Evolutionary conservation across 148 eudicot species (phyloP), one percentile per base, ranked within the genome.

Genomic region (Amaranthus hypochondriacus): DNA sequence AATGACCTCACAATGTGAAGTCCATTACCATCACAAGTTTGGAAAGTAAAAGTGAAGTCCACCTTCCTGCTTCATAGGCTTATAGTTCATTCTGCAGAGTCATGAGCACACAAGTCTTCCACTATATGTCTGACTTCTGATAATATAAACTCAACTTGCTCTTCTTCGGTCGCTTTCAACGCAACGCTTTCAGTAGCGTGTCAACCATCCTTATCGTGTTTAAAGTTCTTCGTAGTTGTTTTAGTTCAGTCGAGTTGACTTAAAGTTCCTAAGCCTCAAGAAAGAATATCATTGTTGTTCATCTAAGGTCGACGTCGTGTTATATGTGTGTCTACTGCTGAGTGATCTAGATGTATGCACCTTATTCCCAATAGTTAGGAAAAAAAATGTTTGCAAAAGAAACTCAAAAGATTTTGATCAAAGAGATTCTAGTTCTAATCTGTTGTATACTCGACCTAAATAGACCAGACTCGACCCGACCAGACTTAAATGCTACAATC

Each of bases 121-220:
- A 73, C 69, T 62, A 54, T 73, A 50, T 50, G 51, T 11, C 49
- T 63, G 64, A 57, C 62, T 70, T 73, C 68, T 50, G 67, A 11
- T 46, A 5, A 63, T 63, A 44, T 63, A 49, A 39, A 21, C 59
- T 9, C 60, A 52, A 42, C 14, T 11, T 50, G 57, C 74, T 56
- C 18, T 11, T 62, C 42, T 50, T 51, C 47, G 46, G 68, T 61
- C 49, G 5, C 68, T 61, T 73, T 57, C 12, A 61, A 72, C 15
- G 28, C 48, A 10, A 0, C 4, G 21, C 48, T 50, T 61, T 61
- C 59, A 11, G 46, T 15, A 18, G 4, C 8, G 9, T 71, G 51
- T 18, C 18, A 58, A 9, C 44, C 10, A 7, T 59, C 11, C 14
- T 7, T 28, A 59, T 59, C 44, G 42, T 59, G 63, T 4, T 18